Percentiles rank a stretch among this genome's conserved stretches.
Evolutionary conservation across 768 basidiomycete genomes (phyloP).

Genomic region (Tylopilus sp.): DNA sequence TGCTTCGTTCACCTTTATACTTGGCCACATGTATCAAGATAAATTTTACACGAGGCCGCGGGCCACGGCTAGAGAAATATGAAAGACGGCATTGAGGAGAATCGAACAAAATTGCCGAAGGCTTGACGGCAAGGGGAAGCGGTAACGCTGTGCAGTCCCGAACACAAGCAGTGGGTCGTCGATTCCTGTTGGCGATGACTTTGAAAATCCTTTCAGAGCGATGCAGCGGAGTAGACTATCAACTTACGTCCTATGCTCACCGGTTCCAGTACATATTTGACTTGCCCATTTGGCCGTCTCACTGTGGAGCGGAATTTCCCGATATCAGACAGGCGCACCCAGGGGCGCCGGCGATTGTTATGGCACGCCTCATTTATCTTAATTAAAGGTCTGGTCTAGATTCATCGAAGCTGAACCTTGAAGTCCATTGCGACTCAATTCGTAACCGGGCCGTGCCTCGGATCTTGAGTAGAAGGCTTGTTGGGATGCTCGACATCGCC

Average conservation of each 20-base stretch:
- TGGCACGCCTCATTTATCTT: neutral
- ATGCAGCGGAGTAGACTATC: neutral
- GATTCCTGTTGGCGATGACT: neutral
- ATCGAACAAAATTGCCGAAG: neutral
- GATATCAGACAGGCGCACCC: neutral
- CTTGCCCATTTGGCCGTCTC: constrained; percentile 1
- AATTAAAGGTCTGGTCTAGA: constrained; percentile 1
- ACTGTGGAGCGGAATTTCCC: constrained; percentile 12
- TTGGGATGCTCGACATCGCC: neutral
- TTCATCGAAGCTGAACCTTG: neutral
- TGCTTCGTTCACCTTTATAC: constrained; percentile 4
- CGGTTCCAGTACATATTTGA: neutral
- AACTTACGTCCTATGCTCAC: constrained; percentile 8
- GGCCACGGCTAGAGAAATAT: constrained; percentile 3
- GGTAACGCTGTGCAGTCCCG: neutral
- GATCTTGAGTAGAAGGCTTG: neutral
- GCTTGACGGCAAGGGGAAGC: constrained; percentile 3
- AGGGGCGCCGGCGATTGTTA: neutral
- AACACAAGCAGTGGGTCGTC: neutral
- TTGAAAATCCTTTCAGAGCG: constrained; percentile 6
- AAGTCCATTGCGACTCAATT: neutral
- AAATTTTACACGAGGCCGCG: constrained; percentile 21
- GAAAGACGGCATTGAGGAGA: neutral
- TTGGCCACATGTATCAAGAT: constrained; percentile 4
- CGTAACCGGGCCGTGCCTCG: neutral